Evolutionary conservation across 345 rosid species (phyloP).

Genomic region (Murraya koenigii): DNA sequence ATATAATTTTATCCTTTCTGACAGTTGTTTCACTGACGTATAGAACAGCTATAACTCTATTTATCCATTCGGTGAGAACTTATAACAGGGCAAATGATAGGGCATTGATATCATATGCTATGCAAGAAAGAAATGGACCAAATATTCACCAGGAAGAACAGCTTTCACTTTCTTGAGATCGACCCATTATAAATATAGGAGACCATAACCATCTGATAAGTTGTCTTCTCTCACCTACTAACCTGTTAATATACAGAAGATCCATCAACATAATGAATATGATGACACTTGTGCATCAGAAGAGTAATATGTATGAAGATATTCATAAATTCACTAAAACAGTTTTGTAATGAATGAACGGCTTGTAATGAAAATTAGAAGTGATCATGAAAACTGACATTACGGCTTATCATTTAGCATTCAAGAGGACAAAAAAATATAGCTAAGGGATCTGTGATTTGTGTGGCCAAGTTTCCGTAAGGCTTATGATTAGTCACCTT

Average conservation of each 20-base stretch:
- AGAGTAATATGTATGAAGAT: not conserved
- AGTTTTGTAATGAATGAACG: not conserved
- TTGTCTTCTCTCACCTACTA: constrained; percentile 5
- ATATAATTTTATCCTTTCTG: not conserved
- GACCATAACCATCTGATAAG: not conserved
- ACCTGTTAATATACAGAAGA: constrained; percentile 11
- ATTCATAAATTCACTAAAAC: not conserved
- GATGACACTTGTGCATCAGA: not conserved
- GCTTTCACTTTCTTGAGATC: constrained; percentile 13
- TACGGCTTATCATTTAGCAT: not conserved
- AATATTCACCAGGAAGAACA: not conserved
- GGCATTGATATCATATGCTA: not conserved
- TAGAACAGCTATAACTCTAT: not conserved
- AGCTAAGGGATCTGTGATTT: not conserved
- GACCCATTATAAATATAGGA: constrained; percentile 8
- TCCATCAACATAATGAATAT: not conserved
- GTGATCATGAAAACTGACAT: not conserved
- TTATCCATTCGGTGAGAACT: not conserved
- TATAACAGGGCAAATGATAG: not conserved
- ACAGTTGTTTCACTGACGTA: not conserved
- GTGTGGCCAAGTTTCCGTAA: not conserved
- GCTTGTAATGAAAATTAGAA: not conserved
- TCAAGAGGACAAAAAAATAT: not conserved
- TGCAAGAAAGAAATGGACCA: constrained; percentile 1
- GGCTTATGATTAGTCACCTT: not conserved